Base-by-base conservation (phyloP, 192 early-diverging fungal genomes). In the Backusella tuberculispora region DNA sequence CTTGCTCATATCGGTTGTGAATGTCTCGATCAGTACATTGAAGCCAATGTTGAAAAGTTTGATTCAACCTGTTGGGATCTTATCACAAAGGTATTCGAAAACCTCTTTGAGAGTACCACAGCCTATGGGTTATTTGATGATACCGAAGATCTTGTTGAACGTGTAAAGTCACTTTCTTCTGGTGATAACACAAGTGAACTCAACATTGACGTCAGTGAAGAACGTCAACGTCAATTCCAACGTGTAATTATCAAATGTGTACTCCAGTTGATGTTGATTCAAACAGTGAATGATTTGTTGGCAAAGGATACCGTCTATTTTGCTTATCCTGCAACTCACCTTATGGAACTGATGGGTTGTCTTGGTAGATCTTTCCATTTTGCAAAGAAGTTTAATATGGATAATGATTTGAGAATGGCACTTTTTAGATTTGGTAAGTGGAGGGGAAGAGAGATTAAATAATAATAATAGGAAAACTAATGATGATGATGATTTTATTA, bases 171-270 rank as follows among this genome's bases (percentile, higher is more conserved):
- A 37, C 26, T 66, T 44, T 47, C 50, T 5, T 40, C 10, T 50
- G 46, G 40, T 77, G 72, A 64, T 74, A 76, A 24, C 71, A 60
- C 29, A 12, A 26, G 56, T 34, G 63, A 69, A n/a, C 34, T 73
- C 41, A 73, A 72, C 3, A 38, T 74, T 43, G 41, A 77, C 66
- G 74, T 80, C 34, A 78, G 69, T 60, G 73, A 77, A 53, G 80
- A 89, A 75, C 87, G 91, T 47, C 90, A 89, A 67, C 85, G 89
- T 34, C 89, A 93, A 63, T 97, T 97, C 83, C 88, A 92, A 68
- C 89, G 88, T 69, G 94, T 95, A 24, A 94, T 95, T 71, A 89
- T 95, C 24, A 96, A 95, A 78, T 98, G 96, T 81, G 90, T 96
- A 1, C 80, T 95, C 43, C 96, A 98, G 70, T 84, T 96, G 63